These are phyloP conservation scores for Fagopyrum tataricum DNA, from an alignment of 148 eudicot species.

Conservation along the genomic window DNA sequence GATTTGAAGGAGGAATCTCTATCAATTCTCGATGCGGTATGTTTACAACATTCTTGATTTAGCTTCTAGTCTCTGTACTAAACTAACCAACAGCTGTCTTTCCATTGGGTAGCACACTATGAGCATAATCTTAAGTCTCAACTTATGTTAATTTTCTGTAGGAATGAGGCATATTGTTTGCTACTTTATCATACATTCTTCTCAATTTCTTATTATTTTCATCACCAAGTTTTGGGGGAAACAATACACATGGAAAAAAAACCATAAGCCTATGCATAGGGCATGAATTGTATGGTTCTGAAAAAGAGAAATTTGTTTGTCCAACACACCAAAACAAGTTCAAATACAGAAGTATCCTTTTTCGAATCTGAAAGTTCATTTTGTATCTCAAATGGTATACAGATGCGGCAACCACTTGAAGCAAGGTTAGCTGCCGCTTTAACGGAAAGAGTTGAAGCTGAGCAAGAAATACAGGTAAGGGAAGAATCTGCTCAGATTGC, in stretches of 20 bases:
- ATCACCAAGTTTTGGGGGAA: background rate
- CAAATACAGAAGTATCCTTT: background rate
- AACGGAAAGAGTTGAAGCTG: slow-evolving; percentile 44
- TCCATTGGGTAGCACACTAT: background rate
- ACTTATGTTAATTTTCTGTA: background rate
- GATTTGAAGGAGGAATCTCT: slow-evolving; percentile 73
- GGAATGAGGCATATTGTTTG: background rate
- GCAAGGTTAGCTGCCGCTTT: slow-evolving; percentile 51
- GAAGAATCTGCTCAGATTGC: slow-evolving; percentile 39
- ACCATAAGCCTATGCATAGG: background rate
- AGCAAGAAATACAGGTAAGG: slow-evolving; percentile 49
- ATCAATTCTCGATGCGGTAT: slow-evolving; percentile 69
- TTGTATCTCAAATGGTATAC: slow-evolving; percentile 4
- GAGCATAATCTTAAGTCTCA: background rate
- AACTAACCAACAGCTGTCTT: background rate
- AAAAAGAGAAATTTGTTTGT: background rate
- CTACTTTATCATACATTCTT: background rate
- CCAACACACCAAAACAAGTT: background rate
- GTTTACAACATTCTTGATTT: background rate
- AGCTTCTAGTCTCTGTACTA: background rate
- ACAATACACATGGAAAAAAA: background rate
- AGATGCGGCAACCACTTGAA: slow-evolving; percentile 64
- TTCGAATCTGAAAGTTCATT: background rate
- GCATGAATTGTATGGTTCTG: background rate
- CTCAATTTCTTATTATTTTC: background rate